phyloP scores from a whole-genome alignment of 192 early-diverging fungal species.

The Thamnidium elegans region DNA sequence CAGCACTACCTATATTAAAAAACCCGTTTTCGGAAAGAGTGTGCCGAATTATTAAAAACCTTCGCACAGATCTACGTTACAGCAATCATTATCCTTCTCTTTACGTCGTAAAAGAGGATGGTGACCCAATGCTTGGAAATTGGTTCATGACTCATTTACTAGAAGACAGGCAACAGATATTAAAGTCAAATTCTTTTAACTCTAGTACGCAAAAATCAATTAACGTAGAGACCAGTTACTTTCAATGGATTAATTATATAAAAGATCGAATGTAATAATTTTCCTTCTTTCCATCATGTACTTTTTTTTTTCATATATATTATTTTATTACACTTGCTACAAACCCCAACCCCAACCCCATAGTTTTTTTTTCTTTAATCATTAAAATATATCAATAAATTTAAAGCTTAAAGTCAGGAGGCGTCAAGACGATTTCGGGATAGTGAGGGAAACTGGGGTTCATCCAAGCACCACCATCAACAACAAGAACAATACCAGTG shows the following conservation, averaged over 20 bases:
- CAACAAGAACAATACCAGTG: conserved; percentile 45
- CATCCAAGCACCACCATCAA: conserved; percentile 28
- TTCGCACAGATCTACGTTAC: conserved; percentile 40
- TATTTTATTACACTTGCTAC: too few species aligned
- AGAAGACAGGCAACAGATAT: conserved; percentile 57
- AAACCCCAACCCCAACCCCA: too few species aligned
- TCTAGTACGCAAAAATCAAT: not conserved
- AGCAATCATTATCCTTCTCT: conserved; percentile 58
- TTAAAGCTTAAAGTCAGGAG: not conserved
- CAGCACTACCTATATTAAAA: conserved; percentile 36
- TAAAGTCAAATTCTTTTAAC: conserved; percentile 60
- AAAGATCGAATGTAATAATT: not conserved
- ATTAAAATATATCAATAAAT: too few species aligned
- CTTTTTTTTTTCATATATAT: too few species aligned
- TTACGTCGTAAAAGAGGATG: conserved; percentile 78
- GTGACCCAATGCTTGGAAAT: conserved; percentile 62
- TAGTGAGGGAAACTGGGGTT: conserved; percentile 1
- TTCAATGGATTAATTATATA: conserved; percentile 1
- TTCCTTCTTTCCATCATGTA: too few species aligned
- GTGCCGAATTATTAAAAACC: conserved; percentile 49
- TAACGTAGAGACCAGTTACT: conserved; percentile 4
- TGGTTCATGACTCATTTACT: conserved; percentile 71
- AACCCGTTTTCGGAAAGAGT: conserved; percentile 59
- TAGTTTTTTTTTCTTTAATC: too few species aligned
- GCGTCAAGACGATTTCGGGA: conserved; percentile 1